Base-by-base conservation (phyloP, 139 green algal species). In the Protoeuglena noctilucae region DNA sequence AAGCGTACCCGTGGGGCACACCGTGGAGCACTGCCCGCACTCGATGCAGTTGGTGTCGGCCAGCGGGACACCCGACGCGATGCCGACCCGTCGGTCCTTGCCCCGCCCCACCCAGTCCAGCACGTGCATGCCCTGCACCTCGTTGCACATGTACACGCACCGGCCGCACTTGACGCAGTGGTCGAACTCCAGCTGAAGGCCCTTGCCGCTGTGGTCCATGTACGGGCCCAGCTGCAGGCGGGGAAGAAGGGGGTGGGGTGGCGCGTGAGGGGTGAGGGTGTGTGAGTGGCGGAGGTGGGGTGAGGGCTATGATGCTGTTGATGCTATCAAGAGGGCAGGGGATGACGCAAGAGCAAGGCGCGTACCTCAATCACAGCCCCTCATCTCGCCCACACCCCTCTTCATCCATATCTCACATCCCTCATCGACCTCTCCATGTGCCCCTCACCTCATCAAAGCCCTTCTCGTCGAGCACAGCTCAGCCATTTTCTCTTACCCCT, bases 111-210 rank as follows among this genome's bases (percentile, higher is more conserved):
- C 54, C 62, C 60, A 70, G 16, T 63, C 67, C 21, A 77, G 54
- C 54, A 77, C 70, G 25, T 75, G 63, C 70, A 77, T 77, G 17
- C 58, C 50, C 57, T 72, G 60, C 52, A 60, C 49, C 41, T 68
- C 54, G 53, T 67, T 31, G 47, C 69, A 77, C 7, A 54, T 60
- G 24, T 61, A 64, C 7, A 71, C 51, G 45, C 69, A 76, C 5
- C 69, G 47, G 18, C 61, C 60, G 50, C 70, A 77, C 58, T 68
- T 71, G 31, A 77, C 58, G 58, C 70, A 77, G 60, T 72, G 76
- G 7, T 75, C 66, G 14, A 71, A 55, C 48, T 77, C 69, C n/a
- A 77, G 52, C 5, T 48, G 34, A 7, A 43, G 34, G 9, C 9
- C 34, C 9, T 7, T 7, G 34, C 34, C 12, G 9, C 9, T 19